Base-by-base conservation (phyloP, 495 filamentous ascomycete genomes). In the Trichocladium uniseriatum region DNA sequence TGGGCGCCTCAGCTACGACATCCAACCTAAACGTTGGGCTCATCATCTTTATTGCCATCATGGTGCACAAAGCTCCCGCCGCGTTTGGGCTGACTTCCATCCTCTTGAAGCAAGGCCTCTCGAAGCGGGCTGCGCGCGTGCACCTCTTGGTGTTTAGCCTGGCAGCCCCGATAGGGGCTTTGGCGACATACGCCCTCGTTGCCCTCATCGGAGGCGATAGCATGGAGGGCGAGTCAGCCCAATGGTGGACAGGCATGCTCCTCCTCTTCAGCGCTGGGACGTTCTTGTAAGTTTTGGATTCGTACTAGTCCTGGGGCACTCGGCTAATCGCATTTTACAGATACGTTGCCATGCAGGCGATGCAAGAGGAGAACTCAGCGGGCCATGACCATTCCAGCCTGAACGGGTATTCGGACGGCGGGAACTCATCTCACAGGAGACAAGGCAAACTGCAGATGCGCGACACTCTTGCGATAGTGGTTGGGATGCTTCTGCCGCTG, bases 261-360 rank as follows among this genome's bases (percentile, higher is more conserved):
- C 67, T 98, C 11, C 67, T 97, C 20, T 98, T 98, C 62, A 94
- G 87, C 13, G 92, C 82, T 2, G 92, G 92, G 14, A 98, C 92
- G 3, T 98, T 98, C 64, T 70, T 98, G 88, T 95, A 68, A 77
- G 86, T 76, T 8, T 3, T 9, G 27, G 10, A n/a, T 8, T 21
- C 10, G 10, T 13, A n/a, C 32, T 20, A 8, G 14, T 47, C 6
- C 4, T 18, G 29, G 1, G 8, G 13, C 20, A 20, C 38, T 21
- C 13, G 38, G 38, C 13, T 46, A 7, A 36, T 40, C 22, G 35
- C 49, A 38, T 37, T 54, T 64, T 50, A 67, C 34, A 95, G 89
- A 61, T 97, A 98, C 60, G 92, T 98, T 22, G 94, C 92, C 2
- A 94, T 96, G 91, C 92, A 98, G 61, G 88, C 89, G 3, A 95